Evolutionary conservation across 202 grass and related monocot genomes (phyloP), one percentile per base, ranked within the genome.

Genomic region (Carex arenaria): DNA sequence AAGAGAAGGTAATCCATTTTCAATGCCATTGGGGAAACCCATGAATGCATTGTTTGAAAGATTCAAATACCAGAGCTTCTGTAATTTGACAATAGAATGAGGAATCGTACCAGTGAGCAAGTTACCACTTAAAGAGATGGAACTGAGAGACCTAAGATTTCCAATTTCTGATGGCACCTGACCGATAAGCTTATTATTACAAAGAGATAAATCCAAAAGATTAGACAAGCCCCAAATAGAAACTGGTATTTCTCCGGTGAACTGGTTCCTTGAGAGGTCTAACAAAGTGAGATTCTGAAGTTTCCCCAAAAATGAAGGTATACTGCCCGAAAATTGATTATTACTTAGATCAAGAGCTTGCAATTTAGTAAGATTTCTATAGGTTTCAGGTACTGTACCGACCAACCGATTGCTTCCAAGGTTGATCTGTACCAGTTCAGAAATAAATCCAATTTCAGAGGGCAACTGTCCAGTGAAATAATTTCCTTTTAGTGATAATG

Each of bases 211-310:
- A 18, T 93, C 85, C 4, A 87, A 59, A 30, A 85, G 64, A 64
- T 82, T 86, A 47, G 11, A 55, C 84, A 97, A 82, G 36, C 45
- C 40, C 67, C 85, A 78, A 2, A 97, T 66, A 2, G 94, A 89
- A 5, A 78, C 61, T 69, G 94, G 94, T 8, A 97, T 90, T 81
- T 84, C 87, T 12, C 92, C 92, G 15, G 88, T 83, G 64, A 97
- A 97, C 80, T 73, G 80, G 85, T 92, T 97, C 76, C 87, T 87
- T 78, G 92, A 93, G 66, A 97, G 89, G 82, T 97, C 89, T 6
- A 97, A 69, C 56, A 88, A 34, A 0, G 84, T 72, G 28, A 97
- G 84, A 79, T 69, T 94, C 47, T 72, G 88, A 72, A 91, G 59
- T 81, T 80, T 83, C 5, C 89, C 92, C 5, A 94, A 4, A 67